These are phyloP conservation scores for Dictyostelium firmibasis DNA, from an alignment of 78 protist genomes.

Conservation along the genomic window DNA sequence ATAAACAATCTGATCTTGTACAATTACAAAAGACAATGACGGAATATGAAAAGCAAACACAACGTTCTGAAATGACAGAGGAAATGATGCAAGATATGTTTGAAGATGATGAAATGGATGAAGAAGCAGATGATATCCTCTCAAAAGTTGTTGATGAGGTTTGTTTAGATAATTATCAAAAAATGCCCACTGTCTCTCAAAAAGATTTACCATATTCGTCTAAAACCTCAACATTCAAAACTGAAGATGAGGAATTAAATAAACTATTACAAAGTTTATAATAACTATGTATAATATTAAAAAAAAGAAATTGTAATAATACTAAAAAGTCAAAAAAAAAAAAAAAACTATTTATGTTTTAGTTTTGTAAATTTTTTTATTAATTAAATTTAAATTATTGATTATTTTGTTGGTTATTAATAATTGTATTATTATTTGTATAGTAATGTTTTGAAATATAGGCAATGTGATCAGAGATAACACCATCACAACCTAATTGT, in stretches of 20 bases:
- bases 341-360: no score
- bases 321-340: no score
- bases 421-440: neutral
- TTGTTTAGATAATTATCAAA: conserved; percentile 7
- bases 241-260: conserved; percentile 3
- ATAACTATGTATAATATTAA: neutral
- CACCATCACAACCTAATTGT: conserved; percentile 81
- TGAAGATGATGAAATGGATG: conserved; percentile 73
- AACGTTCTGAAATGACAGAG: conserved; percentile 39
- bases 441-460: conserved; percentile 63
- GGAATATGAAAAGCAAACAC: conserved; percentile 57
- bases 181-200: conserved; percentile 23
- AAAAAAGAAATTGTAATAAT: no score
- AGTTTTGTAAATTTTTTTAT: neutral
- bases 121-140: conserved; percentile 54
- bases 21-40: conserved; percentile 66
- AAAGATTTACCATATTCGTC: neutral
- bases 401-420: neutral
- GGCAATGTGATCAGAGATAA: conserved; percentile 85
- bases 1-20: conserved; percentile 24
- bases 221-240: neutral
- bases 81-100: conserved; percentile 75
- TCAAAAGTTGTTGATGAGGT: conserved; percentile 64
- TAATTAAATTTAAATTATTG: neutral
- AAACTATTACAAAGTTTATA: neutral